Evolutionary conservation across 176 grass and related monocot genomes (phyloP).

Genomic region (Ensete ventricosum): DNA sequence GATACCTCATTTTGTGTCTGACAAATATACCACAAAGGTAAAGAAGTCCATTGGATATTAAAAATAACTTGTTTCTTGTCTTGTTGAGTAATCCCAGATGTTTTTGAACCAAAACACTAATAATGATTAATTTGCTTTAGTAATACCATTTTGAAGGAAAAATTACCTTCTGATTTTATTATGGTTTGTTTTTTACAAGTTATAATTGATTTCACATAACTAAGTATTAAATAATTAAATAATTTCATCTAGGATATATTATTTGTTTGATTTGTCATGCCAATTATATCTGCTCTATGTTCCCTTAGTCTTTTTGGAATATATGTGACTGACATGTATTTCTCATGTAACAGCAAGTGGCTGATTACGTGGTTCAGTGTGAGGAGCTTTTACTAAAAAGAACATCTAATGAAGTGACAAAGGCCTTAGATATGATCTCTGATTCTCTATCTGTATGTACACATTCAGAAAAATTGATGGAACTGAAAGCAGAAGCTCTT

Average conservation of each 20-base stretch:
- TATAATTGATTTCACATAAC: too few species aligned
- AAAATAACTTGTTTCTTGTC: too few species aligned
- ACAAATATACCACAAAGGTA: too few species aligned
- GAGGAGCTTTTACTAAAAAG: conserved; percentile 45
- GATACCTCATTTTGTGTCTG: too few species aligned
- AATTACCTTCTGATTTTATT: too few species aligned
- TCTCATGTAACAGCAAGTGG: conserved; percentile 51
- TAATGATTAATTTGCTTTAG: too few species aligned
- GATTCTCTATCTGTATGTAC: conserved; percentile 51
- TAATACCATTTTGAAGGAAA: too few species aligned
- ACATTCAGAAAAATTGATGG: conserved; percentile 77
- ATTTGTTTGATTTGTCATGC: neutral
- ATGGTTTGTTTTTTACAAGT: too few species aligned
- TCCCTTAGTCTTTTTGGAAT: neutral
- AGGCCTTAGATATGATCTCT: conserved; percentile 60
- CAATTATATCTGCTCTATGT: neutral
- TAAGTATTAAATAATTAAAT: too few species aligned
- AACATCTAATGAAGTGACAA: conserved; percentile 45
- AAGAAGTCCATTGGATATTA: too few species aligned
- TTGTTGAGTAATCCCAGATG: too few species aligned
- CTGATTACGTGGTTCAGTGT: conserved; percentile 38
- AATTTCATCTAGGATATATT: neutral
- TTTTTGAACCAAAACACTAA: too few species aligned
- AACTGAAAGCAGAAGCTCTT: conserved; percentile 77
- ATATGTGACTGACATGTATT: neutral